Evolutionary conservation across 257 asterid species (phyloP).

Genomic region (Primulina eburnea): DNA sequence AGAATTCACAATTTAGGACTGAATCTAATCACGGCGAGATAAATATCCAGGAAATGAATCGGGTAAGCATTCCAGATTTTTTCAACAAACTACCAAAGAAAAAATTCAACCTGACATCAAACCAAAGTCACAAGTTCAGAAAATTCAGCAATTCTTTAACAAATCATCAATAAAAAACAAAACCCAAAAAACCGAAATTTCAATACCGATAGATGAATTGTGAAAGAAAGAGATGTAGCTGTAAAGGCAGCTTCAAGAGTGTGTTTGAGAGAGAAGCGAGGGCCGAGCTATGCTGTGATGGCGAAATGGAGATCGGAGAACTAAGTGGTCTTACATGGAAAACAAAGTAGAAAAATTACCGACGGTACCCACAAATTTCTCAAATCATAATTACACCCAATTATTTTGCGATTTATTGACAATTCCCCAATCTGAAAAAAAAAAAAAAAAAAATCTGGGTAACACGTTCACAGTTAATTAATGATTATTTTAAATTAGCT

Average conservation of each 20-base stretch:
- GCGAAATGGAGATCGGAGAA: neutral
- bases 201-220: neutral
- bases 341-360: neutral
- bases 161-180: no score
- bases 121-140: neutral
- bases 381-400: neutral
- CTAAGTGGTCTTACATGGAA: neutral
- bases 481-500: no score
- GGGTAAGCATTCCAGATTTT: neutral
- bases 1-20: neutral
- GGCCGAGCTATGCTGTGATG: neutral
- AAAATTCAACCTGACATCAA: neutral
- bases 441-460: no score
- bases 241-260: neutral
- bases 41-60: neutral
- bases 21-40: neutral
- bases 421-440: neutral
- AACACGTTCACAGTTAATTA: neutral
- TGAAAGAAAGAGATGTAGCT: neutral
- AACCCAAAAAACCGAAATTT: no score
- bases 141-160: neutral
- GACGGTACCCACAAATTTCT: neutral
- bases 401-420: no score
- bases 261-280: neutral
- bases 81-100: neutral